Evolutionary conservation across 192 early-diverging fungal genomes (phyloP).

Genomic region (Coemansia sp.): DNA sequence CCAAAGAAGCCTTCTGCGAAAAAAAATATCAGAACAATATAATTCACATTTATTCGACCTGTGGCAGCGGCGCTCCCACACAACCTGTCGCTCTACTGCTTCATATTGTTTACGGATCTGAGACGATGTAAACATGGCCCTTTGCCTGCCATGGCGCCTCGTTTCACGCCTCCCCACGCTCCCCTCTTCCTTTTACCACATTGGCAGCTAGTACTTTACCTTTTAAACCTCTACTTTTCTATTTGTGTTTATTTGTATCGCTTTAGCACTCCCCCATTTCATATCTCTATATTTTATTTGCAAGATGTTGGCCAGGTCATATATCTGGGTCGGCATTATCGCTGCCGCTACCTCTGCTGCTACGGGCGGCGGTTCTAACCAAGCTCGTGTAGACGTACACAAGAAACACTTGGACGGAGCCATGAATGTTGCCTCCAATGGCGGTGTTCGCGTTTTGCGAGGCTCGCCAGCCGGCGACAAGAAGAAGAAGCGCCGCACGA

Average conservation of each 20-base stretch:
- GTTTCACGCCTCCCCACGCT: slow-evolving; percentile 7
- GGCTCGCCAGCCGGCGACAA: slow-evolving; percentile 15
- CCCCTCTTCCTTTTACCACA: neutral
- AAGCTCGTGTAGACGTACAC: neutral
- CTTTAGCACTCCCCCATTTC: neutral
- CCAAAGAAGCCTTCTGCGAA: neutral
- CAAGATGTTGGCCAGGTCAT: slow-evolving; percentile 2
- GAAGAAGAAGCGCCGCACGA: slow-evolving; percentile 29
- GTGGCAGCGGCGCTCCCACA: slow-evolving; percentile 2
- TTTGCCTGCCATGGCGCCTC: neutral
- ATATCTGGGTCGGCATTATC: slow-evolving; percentile 8
- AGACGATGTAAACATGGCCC: slow-evolving; percentile 7
- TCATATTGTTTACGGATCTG: neutral
- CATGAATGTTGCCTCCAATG: slow-evolving; percentile 2
- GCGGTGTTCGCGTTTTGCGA: slow-evolving; percentile 26
- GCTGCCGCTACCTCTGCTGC: slow-evolving; percentile 15
- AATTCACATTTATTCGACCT: neutral
- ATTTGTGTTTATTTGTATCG: neutral
- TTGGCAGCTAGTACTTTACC: neutral
- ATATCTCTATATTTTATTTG: slow-evolving; percentile 3
- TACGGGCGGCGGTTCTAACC: neutral
- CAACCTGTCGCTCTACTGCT: neutral
- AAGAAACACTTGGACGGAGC: neutral
- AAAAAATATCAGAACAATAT: neutral
- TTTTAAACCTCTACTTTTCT: neutral